Base-by-base conservation (phyloP, 2,329 filamentous ascomycete genomes). In the Aspergillus uvarum region DNA sequence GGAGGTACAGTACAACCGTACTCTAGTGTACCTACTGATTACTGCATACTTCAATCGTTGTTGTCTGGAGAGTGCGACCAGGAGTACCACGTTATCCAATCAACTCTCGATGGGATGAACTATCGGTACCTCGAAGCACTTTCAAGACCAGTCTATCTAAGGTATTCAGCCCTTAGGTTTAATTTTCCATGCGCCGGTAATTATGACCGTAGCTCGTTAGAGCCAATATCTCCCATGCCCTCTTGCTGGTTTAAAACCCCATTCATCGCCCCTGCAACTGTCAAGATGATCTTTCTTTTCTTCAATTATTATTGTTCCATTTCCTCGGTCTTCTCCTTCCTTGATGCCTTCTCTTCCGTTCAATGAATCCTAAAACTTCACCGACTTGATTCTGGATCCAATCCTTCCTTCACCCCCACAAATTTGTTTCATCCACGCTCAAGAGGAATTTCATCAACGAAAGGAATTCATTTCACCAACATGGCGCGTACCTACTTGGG, bases 401-500 rank as follows among this genome's bases (percentile, higher is more conserved):
- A 31, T 14, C 16, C 19, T 57, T 19, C 32, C 42, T 51, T 52
- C 22, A 47, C 21, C 51, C 26, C n/a, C 22, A 32, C 53, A 48
- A 42, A 38, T n/a, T 8, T 12, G 47, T 54, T 22, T 55, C 22
- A 3, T 50, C 32, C 47, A 31, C 14, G 32, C 51, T 8, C 52
- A 42, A 35, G 47, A 49, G 47, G 19, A 48, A 55, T 51, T 38
- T 26, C 19, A 38, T 52, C 7, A 47, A 35, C 56, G 11, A 26
- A 8, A 16, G 35, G 12, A 19, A 26, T 22, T 12, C 16, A 16
- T 32, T 53, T 44, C 38, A 51, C 48, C 59, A 70, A 59, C 14
- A 72, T 70, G 65, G 57, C 61, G 35, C 65, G 67, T 44, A 67
- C 65, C 22, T 79, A 74, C 61, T 71, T 77, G 63, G 77, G 77